Percentiles rank a stretch among this genome's conserved stretches.
phyloP scores from a whole-genome alignment of 441 rosid genomes.

The Adansonia rubrostipa region DNA sequence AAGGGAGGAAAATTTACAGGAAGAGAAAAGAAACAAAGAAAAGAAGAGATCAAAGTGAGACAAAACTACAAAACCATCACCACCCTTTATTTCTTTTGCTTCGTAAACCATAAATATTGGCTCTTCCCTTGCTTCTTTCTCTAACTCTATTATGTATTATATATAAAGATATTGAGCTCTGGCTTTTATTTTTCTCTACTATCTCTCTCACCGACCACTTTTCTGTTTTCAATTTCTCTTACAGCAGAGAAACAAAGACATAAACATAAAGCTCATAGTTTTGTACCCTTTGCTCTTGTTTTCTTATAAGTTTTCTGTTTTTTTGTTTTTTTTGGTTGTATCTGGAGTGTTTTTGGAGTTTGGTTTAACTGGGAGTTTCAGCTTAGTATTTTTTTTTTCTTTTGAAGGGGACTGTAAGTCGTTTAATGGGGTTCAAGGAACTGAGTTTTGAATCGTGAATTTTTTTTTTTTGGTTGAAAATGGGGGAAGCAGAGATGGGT shows the following conservation, averaged over 20 bases:
- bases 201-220: constrained; percentile 37
- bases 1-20: background rate
- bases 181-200: constrained; percentile 28
- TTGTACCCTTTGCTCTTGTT: constrained; percentile 14
- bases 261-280: constrained; percentile 18
- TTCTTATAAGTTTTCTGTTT: background rate
- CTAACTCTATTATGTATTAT: background rate
- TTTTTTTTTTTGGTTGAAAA: constrained; percentile 16
- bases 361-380: background rate
- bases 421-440: constrained; percentile 31
- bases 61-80: constrained; percentile 29
- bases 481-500: constrained; percentile 46
- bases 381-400: background rate
- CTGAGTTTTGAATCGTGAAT: constrained; percentile 24
- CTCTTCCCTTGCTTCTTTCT: background rate
- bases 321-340: background rate
- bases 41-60: constrained; percentile 17
- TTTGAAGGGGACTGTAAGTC: background rate
- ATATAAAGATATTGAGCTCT: constrained; percentile 25
- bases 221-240: constrained; percentile 27
- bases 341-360: background rate
- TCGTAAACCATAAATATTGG: background rate
- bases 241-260: constrained; percentile 31
- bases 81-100: background rate
- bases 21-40: background rate